Evolutionary conservation across 768 basidiomycete genomes (phyloP).

Genomic region (Termitomyces sp.): DNA sequence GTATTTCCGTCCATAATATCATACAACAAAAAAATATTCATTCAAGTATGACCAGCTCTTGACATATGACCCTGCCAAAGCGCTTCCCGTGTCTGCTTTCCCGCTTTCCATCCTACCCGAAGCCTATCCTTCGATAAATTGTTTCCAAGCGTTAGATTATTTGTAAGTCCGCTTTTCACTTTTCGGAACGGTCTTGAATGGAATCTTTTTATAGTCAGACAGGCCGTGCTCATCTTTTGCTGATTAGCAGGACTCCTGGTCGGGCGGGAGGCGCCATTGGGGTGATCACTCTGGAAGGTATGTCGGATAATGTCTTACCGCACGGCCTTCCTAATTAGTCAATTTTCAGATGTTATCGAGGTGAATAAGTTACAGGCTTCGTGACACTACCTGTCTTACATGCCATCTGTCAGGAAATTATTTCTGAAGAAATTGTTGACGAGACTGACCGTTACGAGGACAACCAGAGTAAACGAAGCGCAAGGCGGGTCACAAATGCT

Average conservation of each 20-base stretch:
- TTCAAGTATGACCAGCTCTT: conserved; percentile 51
- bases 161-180: conserved; percentile 45
- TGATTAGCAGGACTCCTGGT: conserved; percentile 84
- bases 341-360: conserved; percentile 68
- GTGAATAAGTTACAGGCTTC: conserved; percentile 18
- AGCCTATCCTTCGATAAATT: conserved; percentile 83
- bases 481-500: conserved; percentile 65
- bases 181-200: not conserved
- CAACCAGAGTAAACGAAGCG: conserved; percentile 74
- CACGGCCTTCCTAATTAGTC: no score
- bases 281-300: conserved; percentile 85
- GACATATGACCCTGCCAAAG: conserved; percentile 81
- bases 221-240: conserved; percentile 85
- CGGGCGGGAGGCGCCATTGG: conserved; percentile 80
- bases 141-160: conserved; percentile 92
- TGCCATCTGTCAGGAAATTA: conserved; percentile 64
- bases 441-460: conserved; percentile 91
- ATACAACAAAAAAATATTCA: not conserved
- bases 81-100: conserved; percentile 69
- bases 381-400: not conserved
- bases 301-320: not conserved
- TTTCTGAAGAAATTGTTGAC: conserved; percentile 93
- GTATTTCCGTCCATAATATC: conserved; percentile 25
- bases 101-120: conserved; percentile 83
- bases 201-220: conserved; percentile 63